Conservation (phyloP, 2,329 filamentous ascomycete genomes). For the Fusarium nygamai region DNA sequence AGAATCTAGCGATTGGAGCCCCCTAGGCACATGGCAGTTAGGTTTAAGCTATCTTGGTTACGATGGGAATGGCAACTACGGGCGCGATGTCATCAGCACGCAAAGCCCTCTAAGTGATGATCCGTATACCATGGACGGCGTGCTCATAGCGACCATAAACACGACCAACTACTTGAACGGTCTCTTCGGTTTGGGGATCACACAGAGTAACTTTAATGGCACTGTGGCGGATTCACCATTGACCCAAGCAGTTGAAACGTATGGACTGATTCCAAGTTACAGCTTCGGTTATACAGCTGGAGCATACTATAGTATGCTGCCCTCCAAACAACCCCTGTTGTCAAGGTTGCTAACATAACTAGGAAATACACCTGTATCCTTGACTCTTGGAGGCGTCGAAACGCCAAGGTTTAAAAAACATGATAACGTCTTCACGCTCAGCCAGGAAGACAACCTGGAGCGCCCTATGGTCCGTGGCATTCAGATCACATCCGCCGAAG, state of each 20-base stretch:
- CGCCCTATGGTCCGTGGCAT: slow-evolving; percentile 70
- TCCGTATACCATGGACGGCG: slow-evolving; percentile 55
- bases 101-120: slow-evolving; percentile 51
- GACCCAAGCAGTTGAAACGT: slow-evolving; percentile 66
- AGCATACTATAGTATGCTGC: slow-evolving; percentile 72
- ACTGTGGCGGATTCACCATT: slow-evolving; percentile 62
- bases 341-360: slow-evolving; percentile 17
- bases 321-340: background rate
- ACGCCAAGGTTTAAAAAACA: slow-evolving; percentile 69
- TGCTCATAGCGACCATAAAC: slow-evolving; percentile 64
- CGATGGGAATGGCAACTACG: slow-evolving; percentile 72
- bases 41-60: slow-evolving; percentile 68
- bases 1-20: slow-evolving; percentile 66
- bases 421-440: slow-evolving; percentile 67
- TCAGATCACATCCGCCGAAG: slow-evolving; percentile 50
- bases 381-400: slow-evolving; percentile 79
- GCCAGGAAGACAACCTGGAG: slow-evolving; percentile 64
- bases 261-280: slow-evolving; percentile 73
- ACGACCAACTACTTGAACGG: slow-evolving; percentile 65
- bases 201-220: slow-evolving; percentile 61
- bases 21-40: slow-evolving; percentile 68
- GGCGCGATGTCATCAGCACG: slow-evolving; percentile 60
- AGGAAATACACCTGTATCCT: slow-evolving; percentile 59
- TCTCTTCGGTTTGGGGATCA: slow-evolving; percentile 66
- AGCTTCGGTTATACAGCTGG: slow-evolving; percentile 82